Conservation (phyloP, 108 stramenopile genomes). For the Cyclotella cryptica region DNA sequence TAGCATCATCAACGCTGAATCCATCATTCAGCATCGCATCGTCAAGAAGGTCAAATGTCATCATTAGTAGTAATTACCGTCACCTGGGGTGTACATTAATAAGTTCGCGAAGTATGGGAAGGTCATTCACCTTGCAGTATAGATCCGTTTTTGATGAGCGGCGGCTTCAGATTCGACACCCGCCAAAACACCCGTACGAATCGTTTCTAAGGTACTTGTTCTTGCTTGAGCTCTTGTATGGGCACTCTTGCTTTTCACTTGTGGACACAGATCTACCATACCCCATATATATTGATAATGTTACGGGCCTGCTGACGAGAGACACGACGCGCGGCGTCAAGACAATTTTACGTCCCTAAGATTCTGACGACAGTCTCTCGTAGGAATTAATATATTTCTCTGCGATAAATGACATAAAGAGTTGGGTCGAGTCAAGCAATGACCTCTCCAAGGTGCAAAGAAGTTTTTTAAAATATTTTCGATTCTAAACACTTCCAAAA, state of each 20-base stretch:
- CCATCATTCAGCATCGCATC: constrained; percentile 10
- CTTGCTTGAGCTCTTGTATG: neutral
- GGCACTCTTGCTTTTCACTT: too few species aligned
- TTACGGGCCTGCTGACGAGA: neutral
- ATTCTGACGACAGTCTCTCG: neutral
- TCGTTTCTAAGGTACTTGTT: neutral
- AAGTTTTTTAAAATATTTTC: too few species aligned
- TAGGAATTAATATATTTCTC: constrained; percentile 1
- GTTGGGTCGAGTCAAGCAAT: neutral
- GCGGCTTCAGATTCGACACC: neutral
- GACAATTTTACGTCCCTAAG: neutral
- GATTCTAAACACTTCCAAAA: too few species aligned
- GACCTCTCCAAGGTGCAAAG: neutral
- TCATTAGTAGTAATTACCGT: neutral
- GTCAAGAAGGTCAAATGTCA: neutral
- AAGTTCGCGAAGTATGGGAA: neutral
- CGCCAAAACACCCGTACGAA: constrained; percentile 5
- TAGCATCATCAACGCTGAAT: neutral
- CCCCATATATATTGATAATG: neutral
- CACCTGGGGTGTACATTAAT: neutral
- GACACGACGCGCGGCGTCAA: too few species aligned
- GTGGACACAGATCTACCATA: too few species aligned
- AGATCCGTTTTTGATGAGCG: too few species aligned
- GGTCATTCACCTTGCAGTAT: too few species aligned
- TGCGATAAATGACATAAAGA: neutral